A percentile compares a stretch with the other conserved stretches of the same genome.
These are phyloP conservation scores for Senna siamea DNA, from an alignment of 306 rosid genomes.

Conservation along the genomic window DNA sequence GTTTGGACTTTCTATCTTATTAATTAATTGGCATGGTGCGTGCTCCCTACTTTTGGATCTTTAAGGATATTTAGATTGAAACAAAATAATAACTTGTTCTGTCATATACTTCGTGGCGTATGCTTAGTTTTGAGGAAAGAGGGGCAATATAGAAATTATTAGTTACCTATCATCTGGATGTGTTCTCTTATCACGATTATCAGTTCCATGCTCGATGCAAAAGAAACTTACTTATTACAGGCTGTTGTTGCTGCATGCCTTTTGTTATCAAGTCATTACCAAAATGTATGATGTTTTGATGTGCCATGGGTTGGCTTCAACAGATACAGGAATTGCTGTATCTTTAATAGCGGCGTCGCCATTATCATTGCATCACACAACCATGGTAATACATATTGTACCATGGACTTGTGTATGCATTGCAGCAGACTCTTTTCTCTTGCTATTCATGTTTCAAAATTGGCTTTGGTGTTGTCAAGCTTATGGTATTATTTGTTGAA, in stretches of 20 bases:
- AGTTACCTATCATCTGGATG: background rate
- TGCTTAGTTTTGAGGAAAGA: background rate
- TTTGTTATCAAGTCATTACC: background rate
- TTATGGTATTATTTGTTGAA: conserved; percentile 2
- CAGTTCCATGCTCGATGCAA: background rate
- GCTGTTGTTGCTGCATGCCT: background rate
- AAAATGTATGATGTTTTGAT: background rate
- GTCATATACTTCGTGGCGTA: background rate
- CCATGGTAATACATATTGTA: background rate
- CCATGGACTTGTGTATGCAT: background rate
- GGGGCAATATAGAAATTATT: background rate
- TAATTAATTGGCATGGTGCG: background rate
- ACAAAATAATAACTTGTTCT: background rate
- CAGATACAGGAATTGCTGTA: background rate
- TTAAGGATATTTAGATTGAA: background rate
- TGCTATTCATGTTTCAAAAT: background rate
- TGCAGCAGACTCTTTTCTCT: background rate
- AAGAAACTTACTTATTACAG: too few species aligned
- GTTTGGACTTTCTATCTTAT: background rate
- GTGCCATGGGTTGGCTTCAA: background rate
- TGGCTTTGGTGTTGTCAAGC: conserved; percentile 2
- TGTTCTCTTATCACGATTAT: background rate
- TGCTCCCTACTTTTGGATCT: background rate
- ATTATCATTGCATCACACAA: background rate
- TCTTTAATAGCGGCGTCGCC: background rate